Base-by-base conservation (phyloP, 2,329 filamentous ascomycete species). In the Tetracladium maxilliforme region DNA sequence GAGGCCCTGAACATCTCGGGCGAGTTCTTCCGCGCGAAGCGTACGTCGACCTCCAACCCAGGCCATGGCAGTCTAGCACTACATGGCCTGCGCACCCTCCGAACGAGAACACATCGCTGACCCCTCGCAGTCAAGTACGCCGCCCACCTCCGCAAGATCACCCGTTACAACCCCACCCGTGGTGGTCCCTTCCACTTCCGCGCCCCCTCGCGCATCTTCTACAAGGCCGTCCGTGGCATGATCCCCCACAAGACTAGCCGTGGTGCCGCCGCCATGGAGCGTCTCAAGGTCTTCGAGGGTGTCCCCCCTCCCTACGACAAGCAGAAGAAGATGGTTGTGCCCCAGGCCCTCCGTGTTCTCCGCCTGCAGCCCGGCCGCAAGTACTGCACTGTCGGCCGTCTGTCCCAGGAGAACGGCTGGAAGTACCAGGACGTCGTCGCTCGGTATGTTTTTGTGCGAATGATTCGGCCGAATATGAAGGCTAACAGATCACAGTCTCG, bases 141-240 rank as follows among this genome's bases (percentile, higher is more conserved):
- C 61, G 83, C 90, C 63, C 95, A 95, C 73, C 79, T 98, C 54
- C 84, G 90, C 73, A 98, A 98, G 80, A 90, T 92, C 69, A 98
- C 90, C 59, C 83, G 90, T 64, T 98, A 77, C 81, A 98, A 98
- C 77, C 86, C 90, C 56, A 94, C 84, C 50, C 86, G 87, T 57
- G 90, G 87, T 77, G 87, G 87, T 70, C 90, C 90, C 62, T 98
- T 95, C 84, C 90, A 98, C 69, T 95, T 94, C 84, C 90, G 90
- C 58, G 84, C 87, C 48, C 90, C 90, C 39, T 92, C 86, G 51
- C 81, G 92, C 64, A 94, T 98, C 71, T 93, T 98, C 79, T 98
- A 94, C 81, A 93, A 94, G 80, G 84, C 90, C 56, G 83, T 98
- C 65, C 87, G 90, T 61, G 90, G 90, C 61, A 98, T 98, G 90